Evolutionary conservation across 1,284 basidiomycete species (phyloP).

Genomic region (Puccinia polysora): DNA sequence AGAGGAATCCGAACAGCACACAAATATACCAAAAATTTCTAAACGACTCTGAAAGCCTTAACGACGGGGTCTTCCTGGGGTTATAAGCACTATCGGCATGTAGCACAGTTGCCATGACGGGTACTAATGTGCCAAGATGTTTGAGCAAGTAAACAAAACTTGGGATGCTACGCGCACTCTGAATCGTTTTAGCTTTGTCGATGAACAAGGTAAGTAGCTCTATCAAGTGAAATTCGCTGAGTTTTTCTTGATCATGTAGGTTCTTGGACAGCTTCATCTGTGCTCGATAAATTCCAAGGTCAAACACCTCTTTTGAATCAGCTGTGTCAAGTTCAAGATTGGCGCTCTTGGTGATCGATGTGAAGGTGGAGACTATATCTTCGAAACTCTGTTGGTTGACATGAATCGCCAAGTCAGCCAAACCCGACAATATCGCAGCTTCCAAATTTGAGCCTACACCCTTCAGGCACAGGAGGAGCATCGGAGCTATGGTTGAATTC

Average conservation of each 20-base stretch:
- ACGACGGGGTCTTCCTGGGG: slow-evolving; percentile 56
- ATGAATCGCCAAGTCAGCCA: slow-evolving; percentile 79
- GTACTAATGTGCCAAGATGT: slow-evolving; percentile 58
- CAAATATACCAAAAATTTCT: slow-evolving; percentile 93
- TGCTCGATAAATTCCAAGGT: slow-evolving; percentile 61
- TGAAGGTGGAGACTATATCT: slow-evolving; percentile 80
- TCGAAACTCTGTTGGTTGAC: slow-evolving; percentile 72
- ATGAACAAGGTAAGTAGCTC: slow-evolving; percentile 80
- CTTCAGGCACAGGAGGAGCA: slow-evolving; percentile 82
- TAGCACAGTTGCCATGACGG: slow-evolving; percentile 86
- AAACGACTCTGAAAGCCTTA: slow-evolving; percentile 74
- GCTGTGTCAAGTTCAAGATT: not conserved
- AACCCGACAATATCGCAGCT: slow-evolving; percentile 81
- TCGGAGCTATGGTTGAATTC: slow-evolving; percentile 61
- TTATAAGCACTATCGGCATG: slow-evolving; percentile 69
- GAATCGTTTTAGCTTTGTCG: slow-evolving; percentile 86
- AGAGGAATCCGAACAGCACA: slow-evolving; percentile 71
- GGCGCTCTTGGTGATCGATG: slow-evolving; percentile 74
- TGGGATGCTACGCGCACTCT: slow-evolving; percentile 64
- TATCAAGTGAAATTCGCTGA: slow-evolving; percentile 72
- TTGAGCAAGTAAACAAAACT: slow-evolving; percentile 46
- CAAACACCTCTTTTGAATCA: slow-evolving; percentile 76
- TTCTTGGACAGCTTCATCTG: slow-evolving; percentile 81
- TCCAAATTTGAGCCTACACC: slow-evolving; percentile 79
- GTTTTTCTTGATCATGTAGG: slow-evolving; percentile 65